Conservation (phyloP, 768 basidiomycete species). For the Boletus barrowsii region DNA sequence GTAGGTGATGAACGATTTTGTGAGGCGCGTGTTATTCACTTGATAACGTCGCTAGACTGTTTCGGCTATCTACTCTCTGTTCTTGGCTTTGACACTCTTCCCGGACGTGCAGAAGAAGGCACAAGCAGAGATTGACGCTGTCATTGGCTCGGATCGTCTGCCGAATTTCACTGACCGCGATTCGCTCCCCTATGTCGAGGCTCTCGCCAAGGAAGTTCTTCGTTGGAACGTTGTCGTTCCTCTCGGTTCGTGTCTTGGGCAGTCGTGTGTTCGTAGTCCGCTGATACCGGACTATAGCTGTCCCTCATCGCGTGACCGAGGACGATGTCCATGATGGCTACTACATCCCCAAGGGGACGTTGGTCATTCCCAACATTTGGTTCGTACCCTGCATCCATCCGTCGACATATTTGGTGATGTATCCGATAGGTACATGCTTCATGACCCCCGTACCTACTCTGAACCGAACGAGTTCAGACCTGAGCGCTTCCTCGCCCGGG, state of each 20-base stretch:
- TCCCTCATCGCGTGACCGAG: conserved; percentile 52
- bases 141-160: conserved; percentile 57
- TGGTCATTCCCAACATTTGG: conserved; percentile 27
- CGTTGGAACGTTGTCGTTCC: conserved; percentile 43
- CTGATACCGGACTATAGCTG: conserved; percentile 29
- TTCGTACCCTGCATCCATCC: conserved; percentile 11
- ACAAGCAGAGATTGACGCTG: conserved; percentile 58
- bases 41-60: conserved; percentile 46
- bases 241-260: conserved; percentile 35
- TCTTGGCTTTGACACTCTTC: conserved; percentile 57
- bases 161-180: conserved; percentile 59
- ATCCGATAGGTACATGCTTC: conserved; percentile 30
- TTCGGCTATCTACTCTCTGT: conserved; percentile 57
- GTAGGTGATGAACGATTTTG: conserved; percentile 18
- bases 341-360: conserved; percentile 49
- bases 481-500: conserved; percentile 50
- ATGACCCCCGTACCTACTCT: conserved; percentile 40
- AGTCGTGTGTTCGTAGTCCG: background rate
- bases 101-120: conserved; percentile 58
- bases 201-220: conserved; percentile 56
- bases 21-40: conserved; percentile 1
- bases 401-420: background rate
- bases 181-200: conserved; percentile 57
- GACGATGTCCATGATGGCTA: conserved; percentile 63
- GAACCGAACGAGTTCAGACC: conserved; percentile 58